Evolutionary conservation across 2,329 filamentous ascomycete genomes (phyloP), one percentile per base, ranked within the genome.

Genomic region (Ophiostoma tasmaniense): DNA sequence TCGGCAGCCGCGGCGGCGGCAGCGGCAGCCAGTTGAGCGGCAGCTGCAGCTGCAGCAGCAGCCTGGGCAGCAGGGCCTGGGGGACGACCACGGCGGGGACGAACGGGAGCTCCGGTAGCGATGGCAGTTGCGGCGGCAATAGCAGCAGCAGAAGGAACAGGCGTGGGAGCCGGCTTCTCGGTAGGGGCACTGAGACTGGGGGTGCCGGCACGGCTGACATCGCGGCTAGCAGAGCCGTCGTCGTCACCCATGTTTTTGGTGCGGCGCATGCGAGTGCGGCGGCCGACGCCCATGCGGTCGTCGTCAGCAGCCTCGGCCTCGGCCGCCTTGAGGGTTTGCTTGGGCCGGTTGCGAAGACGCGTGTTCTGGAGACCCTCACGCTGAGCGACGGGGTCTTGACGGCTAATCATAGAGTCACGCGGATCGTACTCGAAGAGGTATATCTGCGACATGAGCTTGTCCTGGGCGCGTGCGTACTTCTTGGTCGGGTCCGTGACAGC

Each of bases 341-440:
- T 83, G 7, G 83, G 84, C 70, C 86, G 82, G 73, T 85, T 85
- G 67, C 85, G 83, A 45, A 87, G 78, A 37, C 85, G 81, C 4
- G 82, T 81, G 65, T 85, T 85, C 72, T 82, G 81, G 70, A 82
- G 79, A 33, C 85, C 85, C 59, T 91, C 78, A 50, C 81, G 78
- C 72, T 88, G 85, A 11, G 80, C 81, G 45, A 84, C 78, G 0
- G 85, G 85, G 70, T 88, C 85, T 74, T 89, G 87, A 45, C 80
- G 80, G 25, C 86, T 85, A 70, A 88, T 80, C 76, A 85, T 85
- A 70, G 81, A 82, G 2, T 83, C 81, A 67, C 86, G 83, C 11
- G 83, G 80, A 72, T 88, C 86, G 72, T 88, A 86, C 70, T 87
- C 84, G 73, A 88, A 88, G 20, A 84, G 83, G 73, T 88, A 89